Percentiles rank a stretch among this genome's conserved stretches.
phyloP scores from a whole-genome alignment of 2,329 filamentous ascomycete genomes.

The Colletotrichum lindemuthianum region DNA sequence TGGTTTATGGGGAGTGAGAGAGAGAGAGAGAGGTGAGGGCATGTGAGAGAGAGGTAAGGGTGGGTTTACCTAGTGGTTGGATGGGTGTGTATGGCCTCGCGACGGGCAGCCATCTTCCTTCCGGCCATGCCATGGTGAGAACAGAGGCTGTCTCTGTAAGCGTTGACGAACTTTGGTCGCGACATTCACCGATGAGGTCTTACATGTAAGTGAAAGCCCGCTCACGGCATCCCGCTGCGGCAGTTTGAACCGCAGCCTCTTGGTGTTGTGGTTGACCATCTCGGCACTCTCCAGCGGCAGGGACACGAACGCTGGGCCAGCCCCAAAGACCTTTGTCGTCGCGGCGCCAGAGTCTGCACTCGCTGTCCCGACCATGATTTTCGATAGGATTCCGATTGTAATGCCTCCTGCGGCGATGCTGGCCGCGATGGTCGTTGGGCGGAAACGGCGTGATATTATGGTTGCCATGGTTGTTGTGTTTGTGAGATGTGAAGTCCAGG shows the following conservation, averaged over 20 bases:
- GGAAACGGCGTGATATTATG: constrained; percentile 25
- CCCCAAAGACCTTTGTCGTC: constrained; percentile 43
- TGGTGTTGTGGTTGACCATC: constrained; percentile 91
- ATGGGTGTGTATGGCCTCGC: constrained; percentile 75
- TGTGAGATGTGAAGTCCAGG: neutral
- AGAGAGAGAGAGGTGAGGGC: too few relatives aligned
- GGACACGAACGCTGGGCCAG: constrained; percentile 70
- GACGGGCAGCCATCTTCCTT: constrained; percentile 66
- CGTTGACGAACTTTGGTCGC: constrained; percentile 47
- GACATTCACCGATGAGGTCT: constrained; percentile 79
- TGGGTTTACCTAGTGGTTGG: constrained; percentile 56
- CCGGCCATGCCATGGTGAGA: constrained; percentile 57
- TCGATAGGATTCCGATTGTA: constrained; percentile 36
- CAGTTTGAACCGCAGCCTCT: constrained; percentile 88
- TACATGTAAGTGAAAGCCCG: constrained; percentile 84
- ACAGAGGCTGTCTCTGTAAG: constrained; percentile 52
- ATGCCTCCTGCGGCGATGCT: constrained; percentile 35
- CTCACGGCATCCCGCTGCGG: constrained; percentile 86
- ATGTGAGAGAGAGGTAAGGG: neutral
- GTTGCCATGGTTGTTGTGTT: constrained; percentile 13
- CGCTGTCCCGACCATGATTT: constrained; percentile 38
- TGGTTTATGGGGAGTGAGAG: too few relatives aligned
- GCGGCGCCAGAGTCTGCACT: constrained; percentile 11
- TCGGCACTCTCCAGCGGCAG: constrained; percentile 83
- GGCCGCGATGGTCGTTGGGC: constrained; percentile 39